These are phyloP conservation scores for Neofusicoccum sp. DNA, from an alignment of 2,329 filamentous ascomycete species.

Conservation along the genomic window DNA sequence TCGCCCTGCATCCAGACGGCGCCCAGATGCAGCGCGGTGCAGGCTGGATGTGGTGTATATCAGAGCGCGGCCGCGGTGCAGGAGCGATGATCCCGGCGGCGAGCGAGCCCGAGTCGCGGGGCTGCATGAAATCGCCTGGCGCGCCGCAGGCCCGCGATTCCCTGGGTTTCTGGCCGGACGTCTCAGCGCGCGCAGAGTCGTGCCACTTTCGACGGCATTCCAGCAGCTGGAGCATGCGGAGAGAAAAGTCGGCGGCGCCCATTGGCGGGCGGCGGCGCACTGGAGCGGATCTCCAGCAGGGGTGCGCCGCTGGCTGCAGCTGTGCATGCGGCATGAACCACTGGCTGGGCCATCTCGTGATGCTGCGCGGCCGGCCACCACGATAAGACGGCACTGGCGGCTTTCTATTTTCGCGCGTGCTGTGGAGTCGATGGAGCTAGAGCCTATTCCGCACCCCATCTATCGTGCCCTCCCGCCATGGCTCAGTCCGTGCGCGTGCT, in stretches of 20 bases:
- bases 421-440: neutral
- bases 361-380: neutral
- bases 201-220: neutral
- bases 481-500: slow-evolving; percentile 10
- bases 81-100: neutral
- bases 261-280: neutral
- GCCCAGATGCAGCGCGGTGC: neutral
- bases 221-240: slow-evolving; percentile 5
- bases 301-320: neutral
- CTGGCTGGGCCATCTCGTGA: neutral
- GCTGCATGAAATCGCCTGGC: slow-evolving; percentile 10
- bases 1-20: neutral
- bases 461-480: slow-evolving; percentile 4
- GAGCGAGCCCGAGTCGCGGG: neutral
- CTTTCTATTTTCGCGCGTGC: neutral
- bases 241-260: neutral
- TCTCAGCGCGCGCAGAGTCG: neutral
- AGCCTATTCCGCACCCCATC: slow-evolving; percentile 13
- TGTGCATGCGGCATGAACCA: neutral
- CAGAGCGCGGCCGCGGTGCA: neutral
- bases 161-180: neutral
- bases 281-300: neutral
- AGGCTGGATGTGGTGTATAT: neutral
- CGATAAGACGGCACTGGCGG: slow-evolving; percentile 12
- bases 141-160: neutral